These are phyloP conservation scores for Aspergillus ustus DNA, from an alignment of 2,329 filamentous ascomycete species.

Conservation along the genomic window DNA sequence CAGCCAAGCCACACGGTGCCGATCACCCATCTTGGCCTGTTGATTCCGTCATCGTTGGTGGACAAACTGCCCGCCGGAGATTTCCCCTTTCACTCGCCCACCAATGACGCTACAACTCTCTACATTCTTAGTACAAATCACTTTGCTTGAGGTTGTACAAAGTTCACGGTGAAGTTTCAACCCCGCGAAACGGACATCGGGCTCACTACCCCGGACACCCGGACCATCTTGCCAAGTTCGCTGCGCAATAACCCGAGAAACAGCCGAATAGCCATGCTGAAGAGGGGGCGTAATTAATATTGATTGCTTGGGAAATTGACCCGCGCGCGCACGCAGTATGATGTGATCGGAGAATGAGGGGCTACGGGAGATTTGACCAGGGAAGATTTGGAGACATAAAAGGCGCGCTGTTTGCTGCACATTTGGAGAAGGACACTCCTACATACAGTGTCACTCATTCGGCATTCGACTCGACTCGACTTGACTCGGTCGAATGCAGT, in stretches of 20 bases:
- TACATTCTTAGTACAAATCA: neutral
- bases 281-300: neutral
- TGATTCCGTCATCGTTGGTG: neutral
- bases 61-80: constrained; percentile 10
- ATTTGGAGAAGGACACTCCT: neutral
- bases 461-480: neutral
- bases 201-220: neutral
- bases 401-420: neutral
- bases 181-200: neutral
- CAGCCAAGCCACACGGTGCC: neutral
- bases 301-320: neutral
- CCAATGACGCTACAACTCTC: constrained; percentile 1
- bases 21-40: neutral
- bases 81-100: constrained; percentile 7
- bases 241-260: neutral
- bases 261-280: neutral
- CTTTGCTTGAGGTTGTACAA: no score
- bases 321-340: neutral
- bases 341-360: neutral
- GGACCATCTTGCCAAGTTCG: neutral
- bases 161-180: no score
- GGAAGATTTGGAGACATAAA: neutral
- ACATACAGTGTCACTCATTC: no score
- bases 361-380: neutral
- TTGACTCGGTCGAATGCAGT: neutral